A percentile compares a stretch with the other conserved stretches of the same genome.
phyloP scores from a whole-genome alignment of 179 eudicot species.

The Kewa caespitosa region DNA sequence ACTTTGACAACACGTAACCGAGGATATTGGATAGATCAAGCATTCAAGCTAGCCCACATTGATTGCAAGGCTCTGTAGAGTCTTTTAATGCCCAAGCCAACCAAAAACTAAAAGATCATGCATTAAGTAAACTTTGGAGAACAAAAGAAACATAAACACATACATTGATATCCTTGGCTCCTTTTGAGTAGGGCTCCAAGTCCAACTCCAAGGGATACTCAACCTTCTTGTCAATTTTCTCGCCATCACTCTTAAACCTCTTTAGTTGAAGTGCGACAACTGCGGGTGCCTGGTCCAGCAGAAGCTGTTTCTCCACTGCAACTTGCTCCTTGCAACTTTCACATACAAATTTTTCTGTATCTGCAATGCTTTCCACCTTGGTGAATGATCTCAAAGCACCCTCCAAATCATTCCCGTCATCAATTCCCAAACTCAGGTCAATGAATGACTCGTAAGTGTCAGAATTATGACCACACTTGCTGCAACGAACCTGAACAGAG shows the following conservation, averaged over 20 bases:
- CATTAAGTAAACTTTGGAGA: neutral
- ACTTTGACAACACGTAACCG: neutral
- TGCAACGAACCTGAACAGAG: slow-evolving; percentile 60
- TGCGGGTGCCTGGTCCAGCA: slow-evolving; percentile 66
- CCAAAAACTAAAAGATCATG: no score
- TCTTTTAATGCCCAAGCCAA: no score
- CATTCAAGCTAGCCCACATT: no score
- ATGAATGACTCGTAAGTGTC: slow-evolving; percentile 68
- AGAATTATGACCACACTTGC: slow-evolving; percentile 74
- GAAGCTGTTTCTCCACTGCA: slow-evolving; percentile 70
- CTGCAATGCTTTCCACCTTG: slow-evolving; percentile 81
- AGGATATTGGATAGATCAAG: neutral
- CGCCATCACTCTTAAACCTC: slow-evolving; percentile 86
- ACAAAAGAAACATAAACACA: slow-evolving; percentile 12
- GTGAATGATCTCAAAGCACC: slow-evolving; percentile 82
- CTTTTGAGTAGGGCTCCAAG: slow-evolving; percentile 50
- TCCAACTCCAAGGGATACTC: slow-evolving; percentile 71
- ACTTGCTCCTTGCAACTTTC: slow-evolving; percentile 76
- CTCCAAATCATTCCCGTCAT: slow-evolving; percentile 48
- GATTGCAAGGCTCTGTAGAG: no score
- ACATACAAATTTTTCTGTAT: slow-evolving; percentile 59
- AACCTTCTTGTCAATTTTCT: slow-evolving; percentile 75
- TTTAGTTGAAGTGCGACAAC: slow-evolving; percentile 78
- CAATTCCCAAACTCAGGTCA: slow-evolving; percentile 89
- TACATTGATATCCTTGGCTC: slow-evolving; percentile 28